Evolutionary conservation across 495 filamentous ascomycete species (phyloP).

Genomic region (Cenococcum geophilum): DNA sequence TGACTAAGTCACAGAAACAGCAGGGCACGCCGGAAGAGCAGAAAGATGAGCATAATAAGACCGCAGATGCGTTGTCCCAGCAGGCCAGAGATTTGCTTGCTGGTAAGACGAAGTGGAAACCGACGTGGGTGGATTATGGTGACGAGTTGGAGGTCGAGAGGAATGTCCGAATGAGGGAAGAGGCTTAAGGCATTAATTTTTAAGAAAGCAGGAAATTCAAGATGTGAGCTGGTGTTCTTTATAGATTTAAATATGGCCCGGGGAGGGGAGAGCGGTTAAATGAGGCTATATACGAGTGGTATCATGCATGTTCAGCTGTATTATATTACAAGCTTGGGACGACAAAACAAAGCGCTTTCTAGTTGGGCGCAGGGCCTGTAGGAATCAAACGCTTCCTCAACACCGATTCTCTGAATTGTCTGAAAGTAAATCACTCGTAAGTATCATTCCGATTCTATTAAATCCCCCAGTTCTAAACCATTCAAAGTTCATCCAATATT

Average conservation of each 20-base stretch:
- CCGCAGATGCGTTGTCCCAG: constrained; percentile 41
- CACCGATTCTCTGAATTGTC: not conserved
- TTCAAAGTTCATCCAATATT: not conserved
- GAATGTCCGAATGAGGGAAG: not conserved
- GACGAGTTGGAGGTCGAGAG: not conserved
- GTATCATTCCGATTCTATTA: not conserved
- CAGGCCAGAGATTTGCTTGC: constrained; percentile 56
- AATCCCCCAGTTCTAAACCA: not conserved
- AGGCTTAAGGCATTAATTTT: too few species aligned
- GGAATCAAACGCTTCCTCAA: too few species aligned
- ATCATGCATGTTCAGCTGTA: too few species aligned
- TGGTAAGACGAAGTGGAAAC: constrained; percentile 39
- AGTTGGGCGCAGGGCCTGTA: too few species aligned
- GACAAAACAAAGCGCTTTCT: too few species aligned
- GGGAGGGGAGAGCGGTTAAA: too few species aligned
- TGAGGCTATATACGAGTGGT: too few species aligned
- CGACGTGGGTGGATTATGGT: constrained; percentile 22
- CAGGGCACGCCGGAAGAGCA: constrained; percentile 30
- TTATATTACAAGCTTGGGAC: too few species aligned
- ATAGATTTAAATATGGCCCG: too few species aligned
- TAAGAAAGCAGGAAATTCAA: too few species aligned
- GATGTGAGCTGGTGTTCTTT: too few species aligned
- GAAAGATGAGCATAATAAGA: constrained; percentile 32
- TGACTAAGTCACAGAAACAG: not conserved
- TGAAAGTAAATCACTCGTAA: not conserved